These are phyloP conservation scores for Entomortierella parvispora DNA, from an alignment of 192 early-diverging fungal genomes.

Conservation along the genomic window DNA sequence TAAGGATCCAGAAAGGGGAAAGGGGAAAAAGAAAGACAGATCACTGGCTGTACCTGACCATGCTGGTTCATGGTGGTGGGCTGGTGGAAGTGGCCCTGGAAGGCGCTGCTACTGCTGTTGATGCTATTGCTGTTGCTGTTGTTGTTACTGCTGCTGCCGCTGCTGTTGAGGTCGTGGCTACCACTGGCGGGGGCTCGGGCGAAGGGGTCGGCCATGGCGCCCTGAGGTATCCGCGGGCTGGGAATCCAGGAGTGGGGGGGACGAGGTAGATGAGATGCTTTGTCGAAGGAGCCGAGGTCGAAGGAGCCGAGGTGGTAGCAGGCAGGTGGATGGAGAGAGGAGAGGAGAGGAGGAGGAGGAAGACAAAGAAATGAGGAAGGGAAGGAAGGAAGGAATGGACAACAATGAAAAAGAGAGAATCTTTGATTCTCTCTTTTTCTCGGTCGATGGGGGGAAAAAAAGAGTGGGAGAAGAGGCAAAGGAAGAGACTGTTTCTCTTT, in stretches of 20 bases:
- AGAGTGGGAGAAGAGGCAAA: not conserved
- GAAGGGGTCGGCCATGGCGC: conserved; percentile 8
- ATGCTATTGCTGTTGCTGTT: not conserved
- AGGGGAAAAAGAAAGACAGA: not conserved
- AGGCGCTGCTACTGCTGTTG: not conserved
- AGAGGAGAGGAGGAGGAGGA: not conserved
- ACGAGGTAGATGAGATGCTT: not conserved
- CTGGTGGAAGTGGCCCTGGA: conserved; percentile 5
- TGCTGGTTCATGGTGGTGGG: conserved; percentile 19
- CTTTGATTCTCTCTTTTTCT: too few species aligned
- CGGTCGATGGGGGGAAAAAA: not conserved
- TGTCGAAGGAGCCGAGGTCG: not conserved
- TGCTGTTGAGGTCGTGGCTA: not conserved
- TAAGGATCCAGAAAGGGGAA: too few species aligned
- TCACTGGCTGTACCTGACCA: conserved; percentile 6
- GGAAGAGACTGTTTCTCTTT: not conserved
- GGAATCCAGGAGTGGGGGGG: not conserved
- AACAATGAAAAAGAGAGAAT: not conserved
- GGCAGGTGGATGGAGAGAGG: not conserved
- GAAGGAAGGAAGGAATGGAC: not conserved
- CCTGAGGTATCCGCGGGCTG: too few species aligned
- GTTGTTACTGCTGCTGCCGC: not conserved
- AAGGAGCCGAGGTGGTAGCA: not conserved
- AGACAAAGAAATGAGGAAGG: not conserved
- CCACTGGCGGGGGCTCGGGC: not conserved